These are phyloP conservation scores for Salix caprea DNA, from an alignment of 345 rosid genomes.

Conservation along the genomic window DNA sequence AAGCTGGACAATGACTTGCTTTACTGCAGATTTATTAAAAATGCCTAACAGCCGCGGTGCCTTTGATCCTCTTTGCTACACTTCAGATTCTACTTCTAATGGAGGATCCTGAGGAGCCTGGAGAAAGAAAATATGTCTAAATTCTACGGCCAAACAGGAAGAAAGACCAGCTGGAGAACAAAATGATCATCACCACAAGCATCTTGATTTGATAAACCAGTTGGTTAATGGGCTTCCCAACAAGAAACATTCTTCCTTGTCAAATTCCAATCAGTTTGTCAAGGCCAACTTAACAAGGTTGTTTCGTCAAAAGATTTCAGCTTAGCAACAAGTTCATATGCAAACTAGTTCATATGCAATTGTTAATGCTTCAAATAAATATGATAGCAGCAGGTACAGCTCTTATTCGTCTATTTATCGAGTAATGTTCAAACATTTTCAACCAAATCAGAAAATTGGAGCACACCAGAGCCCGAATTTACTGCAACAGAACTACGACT, in stretches of 20 bases:
- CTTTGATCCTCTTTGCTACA: background rate
- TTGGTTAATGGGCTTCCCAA: background rate
- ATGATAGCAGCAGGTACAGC: background rate
- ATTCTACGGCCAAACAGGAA: background rate
- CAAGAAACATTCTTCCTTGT: background rate
- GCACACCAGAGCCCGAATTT: background rate
- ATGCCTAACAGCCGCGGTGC: background rate
- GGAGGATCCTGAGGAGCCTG: constrained; percentile 15
- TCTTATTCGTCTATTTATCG: background rate
- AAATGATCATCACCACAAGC: background rate
- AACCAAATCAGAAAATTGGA: background rate
- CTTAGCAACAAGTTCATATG: background rate
- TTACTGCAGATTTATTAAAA: background rate
- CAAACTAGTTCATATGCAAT: background rate
- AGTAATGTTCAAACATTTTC: background rate
- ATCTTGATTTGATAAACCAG: background rate
- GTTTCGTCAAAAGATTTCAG: no score
- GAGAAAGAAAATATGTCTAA: background rate
- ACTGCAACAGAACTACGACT: background rate
- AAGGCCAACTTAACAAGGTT: no score
- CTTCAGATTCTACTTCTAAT: constrained; percentile 21
- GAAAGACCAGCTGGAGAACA: background rate
- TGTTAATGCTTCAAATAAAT: background rate
- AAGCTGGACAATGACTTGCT: background rate
- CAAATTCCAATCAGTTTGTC: background rate